Evolutionary conservation across 768 basidiomycete genomes (phyloP).

Genomic region (Kwoniella botswanensis): DNA sequence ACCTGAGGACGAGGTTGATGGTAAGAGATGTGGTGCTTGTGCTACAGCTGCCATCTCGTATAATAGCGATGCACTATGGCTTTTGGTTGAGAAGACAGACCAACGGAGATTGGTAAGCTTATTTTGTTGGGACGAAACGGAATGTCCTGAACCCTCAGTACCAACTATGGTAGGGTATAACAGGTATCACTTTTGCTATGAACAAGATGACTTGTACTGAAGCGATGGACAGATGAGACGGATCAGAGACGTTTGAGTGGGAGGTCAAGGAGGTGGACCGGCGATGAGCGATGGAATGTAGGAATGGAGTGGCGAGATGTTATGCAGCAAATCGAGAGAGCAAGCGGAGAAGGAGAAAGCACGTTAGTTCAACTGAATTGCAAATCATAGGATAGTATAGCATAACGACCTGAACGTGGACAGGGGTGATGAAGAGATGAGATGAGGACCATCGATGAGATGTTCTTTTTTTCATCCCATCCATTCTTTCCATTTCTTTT

Average conservation of each 20-base stretch:
- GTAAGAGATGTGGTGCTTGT: slow-evolving; percentile 30
- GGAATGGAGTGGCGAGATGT: not conserved
- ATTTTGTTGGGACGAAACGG: not conserved
- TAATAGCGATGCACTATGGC: not conserved
- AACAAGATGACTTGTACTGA: not conserved
- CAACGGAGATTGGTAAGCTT: slow-evolving; percentile 2
- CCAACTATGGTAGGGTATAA: not conserved
- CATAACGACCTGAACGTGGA: slow-evolving; percentile 1
- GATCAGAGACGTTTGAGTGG: not conserved
- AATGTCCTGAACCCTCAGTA: not conserved
- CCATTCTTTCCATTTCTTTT: not conserved
- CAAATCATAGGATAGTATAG: slow-evolving; percentile 4
- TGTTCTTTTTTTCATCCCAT: not conserved
- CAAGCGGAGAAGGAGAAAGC: not conserved
- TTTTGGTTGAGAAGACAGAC: not conserved
- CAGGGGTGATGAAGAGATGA: not conserved
- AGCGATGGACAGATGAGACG: not conserved
- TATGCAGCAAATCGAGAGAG: not conserved
- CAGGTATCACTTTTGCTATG: not conserved
- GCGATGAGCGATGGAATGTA: slow-evolving; percentile 8
- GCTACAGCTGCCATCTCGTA: slow-evolving; percentile 46
- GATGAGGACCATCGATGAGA: not conserved
- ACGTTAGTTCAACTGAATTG: not conserved
- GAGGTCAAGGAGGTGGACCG: not conserved
- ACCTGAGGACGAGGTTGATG: slow-evolving; percentile 18